Base-by-base conservation (phyloP, 805 yeast species). In the Sporopachydermia quercuum region DNA sequence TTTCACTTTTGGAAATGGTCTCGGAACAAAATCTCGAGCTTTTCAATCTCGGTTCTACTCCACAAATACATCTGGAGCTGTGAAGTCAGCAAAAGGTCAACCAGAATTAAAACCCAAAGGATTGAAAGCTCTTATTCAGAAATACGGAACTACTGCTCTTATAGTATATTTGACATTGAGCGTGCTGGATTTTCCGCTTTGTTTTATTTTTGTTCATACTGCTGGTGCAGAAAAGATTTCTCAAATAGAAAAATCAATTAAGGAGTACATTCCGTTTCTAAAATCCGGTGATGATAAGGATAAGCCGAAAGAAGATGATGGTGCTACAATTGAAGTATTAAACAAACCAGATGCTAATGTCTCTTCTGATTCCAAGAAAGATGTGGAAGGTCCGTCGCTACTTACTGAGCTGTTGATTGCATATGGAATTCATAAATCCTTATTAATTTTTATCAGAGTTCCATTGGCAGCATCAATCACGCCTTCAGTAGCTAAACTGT, bases 401-500 rank as follows among this genome's bases (percentile, higher is more conserved):
- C 54, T 83, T 68, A 80, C 96, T 0, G 96, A 89, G 57, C 74
- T 85, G 48, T 76, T 82, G 8, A 70, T 91, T 39, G 97, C 97
- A 0, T 91, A 91, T 55, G 95, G 95, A 2, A 63, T 91, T 37
- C 97, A 91, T 63, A 91, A 91, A 61, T 73, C 87, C 3, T 66
- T 91, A 45, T 46, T 57, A 14, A 71, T 89, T 16, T 73, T 89
- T 44, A 70, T 91, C 35, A 70, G 98, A 45, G 62, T 91, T 3
- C 98, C 98, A 11, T 57, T 85, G 19, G 80, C 96, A 0, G 96
- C 96, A 0, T 94, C 94, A 2, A 70, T 87, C 8, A 86, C 96
- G 0, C 98, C 98, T 4, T 54, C 74, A 1, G 68, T 85, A 2
- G 94, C 85, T 3, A 63, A 58, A 39, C 53, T 62, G 37, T 66